These are phyloP conservation scores for Penicillium lividum DNA, from an alignment of 495 filamentous ascomycete genomes.

Conservation along the genomic window DNA sequence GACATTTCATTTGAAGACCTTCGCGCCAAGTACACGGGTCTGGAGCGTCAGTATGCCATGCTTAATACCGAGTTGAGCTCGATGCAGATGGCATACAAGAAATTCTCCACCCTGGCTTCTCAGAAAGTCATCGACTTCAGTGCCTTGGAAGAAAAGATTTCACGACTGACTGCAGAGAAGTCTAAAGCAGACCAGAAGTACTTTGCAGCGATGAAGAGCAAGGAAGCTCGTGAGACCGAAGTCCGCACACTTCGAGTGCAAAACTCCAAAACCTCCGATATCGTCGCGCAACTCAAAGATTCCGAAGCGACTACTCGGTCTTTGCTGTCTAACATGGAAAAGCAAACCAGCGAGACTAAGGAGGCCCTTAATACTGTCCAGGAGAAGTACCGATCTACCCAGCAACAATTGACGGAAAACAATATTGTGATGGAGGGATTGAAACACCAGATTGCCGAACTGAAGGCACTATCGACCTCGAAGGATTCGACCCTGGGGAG, in stretches of 20 bases:
- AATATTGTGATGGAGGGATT: constrained; percentile 66
- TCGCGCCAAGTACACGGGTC: constrained; percentile 64
- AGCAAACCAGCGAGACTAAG: constrained; percentile 79
- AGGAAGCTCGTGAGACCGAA: constrained; percentile 77
- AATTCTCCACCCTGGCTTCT: constrained; percentile 75
- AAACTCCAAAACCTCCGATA: constrained; percentile 87
- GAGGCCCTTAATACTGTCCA: constrained; percentile 68
- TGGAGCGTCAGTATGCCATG: constrained; percentile 77
- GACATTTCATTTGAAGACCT: constrained; percentile 65
- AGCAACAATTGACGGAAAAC: constrained; percentile 69
- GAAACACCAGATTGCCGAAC: constrained; percentile 73
- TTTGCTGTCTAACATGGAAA: constrained; percentile 81
- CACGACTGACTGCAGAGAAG: constrained; percentile 79
- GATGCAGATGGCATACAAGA: constrained; percentile 85
- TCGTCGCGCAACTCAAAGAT: constrained; percentile 90
- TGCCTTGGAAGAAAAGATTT: constrained; percentile 75
- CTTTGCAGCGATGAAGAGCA: constrained; percentile 90
- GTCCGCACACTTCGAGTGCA: constrained; percentile 75
- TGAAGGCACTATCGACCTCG: constrained; percentile 66
- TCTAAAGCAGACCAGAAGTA: constrained; percentile 97
- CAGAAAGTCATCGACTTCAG: constrained; percentile 79
- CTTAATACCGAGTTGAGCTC: constrained; percentile 84
- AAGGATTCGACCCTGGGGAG: constrained; percentile 65
- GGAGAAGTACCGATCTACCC: constrained; percentile 66
- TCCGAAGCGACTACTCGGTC: constrained; percentile 62